Evolutionary conservation across 345 rosid species (phyloP).

Genomic region (Passiflora organensis): DNA sequence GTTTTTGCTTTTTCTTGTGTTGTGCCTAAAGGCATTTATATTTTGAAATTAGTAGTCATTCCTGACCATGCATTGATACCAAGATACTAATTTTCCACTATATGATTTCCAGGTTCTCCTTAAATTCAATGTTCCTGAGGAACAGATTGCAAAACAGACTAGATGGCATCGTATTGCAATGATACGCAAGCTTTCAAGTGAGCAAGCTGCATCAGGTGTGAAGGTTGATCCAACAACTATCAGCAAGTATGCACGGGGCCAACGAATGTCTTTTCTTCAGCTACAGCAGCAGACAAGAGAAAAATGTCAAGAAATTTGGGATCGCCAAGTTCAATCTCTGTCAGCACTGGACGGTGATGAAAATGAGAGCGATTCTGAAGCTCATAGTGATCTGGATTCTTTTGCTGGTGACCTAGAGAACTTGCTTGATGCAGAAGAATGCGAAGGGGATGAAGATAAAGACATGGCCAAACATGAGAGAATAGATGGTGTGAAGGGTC

Average conservation of each 20-base stretch:
- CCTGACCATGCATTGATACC: too few relatives aligned
- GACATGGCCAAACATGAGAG: constrained; percentile 58
- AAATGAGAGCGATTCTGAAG: constrained; percentile 84
- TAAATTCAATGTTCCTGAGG: constrained; percentile 90
- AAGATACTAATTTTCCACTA: too few relatives aligned
- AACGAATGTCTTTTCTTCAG: constrained; percentile 97
- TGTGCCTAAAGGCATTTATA: too few relatives aligned
- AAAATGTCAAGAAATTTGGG: constrained; percentile 99
- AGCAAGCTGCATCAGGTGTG: constrained; percentile 93
- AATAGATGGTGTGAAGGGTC: constrained; percentile 77
- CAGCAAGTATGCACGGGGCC: constrained; percentile 96
- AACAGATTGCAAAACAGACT: constrained; percentile 80
- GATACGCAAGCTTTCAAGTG: constrained; percentile 98
- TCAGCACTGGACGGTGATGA: constrained; percentile 80
- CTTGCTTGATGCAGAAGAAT: constrained; percentile 97
- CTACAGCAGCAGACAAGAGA: constrained; percentile 98
- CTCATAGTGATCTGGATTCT: constrained; percentile 95
- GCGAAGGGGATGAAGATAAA: constrained; percentile 64
- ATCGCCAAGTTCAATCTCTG: constrained; percentile 81
- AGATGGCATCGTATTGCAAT: constrained; percentile 99
- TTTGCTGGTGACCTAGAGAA: constrained; percentile 97
- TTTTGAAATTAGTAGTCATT: too few relatives aligned
- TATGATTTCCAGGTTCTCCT: constrained; percentile 64
- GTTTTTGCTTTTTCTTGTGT: too few relatives aligned
- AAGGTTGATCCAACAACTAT: constrained; percentile 94